These are phyloP conservation scores for Scenedesmus sp. DNA, from an alignment of 163 green algal species.

Conservation along the genomic window DNA sequence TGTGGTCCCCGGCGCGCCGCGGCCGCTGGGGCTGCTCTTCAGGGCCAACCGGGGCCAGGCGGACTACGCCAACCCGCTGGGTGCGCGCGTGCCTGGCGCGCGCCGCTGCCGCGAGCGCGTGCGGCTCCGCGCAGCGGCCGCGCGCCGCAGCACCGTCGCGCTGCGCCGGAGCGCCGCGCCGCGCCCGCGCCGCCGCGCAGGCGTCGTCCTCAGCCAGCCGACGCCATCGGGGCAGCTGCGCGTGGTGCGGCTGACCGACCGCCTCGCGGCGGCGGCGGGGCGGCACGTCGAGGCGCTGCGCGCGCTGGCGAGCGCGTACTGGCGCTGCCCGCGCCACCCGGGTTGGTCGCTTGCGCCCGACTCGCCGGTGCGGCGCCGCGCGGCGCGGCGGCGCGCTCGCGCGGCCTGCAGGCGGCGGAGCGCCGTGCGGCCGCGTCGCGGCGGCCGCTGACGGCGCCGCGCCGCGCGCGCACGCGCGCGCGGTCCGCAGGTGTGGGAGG, in stretches of 20 bases:
- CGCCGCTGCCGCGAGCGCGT: neutral
- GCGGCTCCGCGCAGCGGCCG: neutral
- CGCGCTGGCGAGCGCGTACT: conserved; percentile 15
- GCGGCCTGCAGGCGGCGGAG: neutral
- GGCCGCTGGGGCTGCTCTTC: conserved; percentile 44
- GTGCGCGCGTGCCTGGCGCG: neutral
- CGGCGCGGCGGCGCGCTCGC: too few species aligned
- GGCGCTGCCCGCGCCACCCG: conserved; percentile 24
- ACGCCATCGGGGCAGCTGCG: neutral
- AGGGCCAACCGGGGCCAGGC: conserved; percentile 33
- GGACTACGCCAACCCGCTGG: conserved; percentile 26
- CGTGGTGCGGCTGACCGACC: conserved; percentile 16
- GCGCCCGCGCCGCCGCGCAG: neutral
- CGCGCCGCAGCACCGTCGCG: too few species aligned
- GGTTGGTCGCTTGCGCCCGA: conserved; percentile 30
- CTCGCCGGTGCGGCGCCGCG: neutral
- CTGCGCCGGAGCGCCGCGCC: neutral
- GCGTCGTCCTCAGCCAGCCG: neutral
- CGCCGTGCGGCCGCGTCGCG: neutral
- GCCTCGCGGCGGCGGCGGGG: neutral
- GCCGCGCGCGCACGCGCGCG: too few species aligned
- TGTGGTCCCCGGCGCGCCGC: conserved; percentile 9
- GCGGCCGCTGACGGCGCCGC: neutral
- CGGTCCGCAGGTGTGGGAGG: conserved; percentile 23
- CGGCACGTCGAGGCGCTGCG: conserved; percentile 26